phyloP scores from a whole-genome alignment of 1,284 basidiomycete genomes.

The Leccinum glutinopallens region DNA sequence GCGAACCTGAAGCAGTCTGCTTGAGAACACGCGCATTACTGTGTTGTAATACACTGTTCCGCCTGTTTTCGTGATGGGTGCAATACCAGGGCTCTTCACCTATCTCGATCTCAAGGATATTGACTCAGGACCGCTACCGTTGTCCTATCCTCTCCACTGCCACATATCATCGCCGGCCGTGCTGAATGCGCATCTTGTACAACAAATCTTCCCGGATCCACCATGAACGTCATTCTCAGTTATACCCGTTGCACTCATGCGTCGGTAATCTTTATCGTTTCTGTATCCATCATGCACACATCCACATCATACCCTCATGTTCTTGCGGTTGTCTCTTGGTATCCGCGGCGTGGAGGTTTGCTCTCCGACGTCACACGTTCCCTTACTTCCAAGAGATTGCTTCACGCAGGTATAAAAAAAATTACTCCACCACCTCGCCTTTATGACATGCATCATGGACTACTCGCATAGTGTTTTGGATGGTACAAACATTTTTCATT shows the following conservation, averaged over 20 bases:
- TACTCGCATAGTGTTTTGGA: slow-evolving; percentile 31
- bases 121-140: slow-evolving; percentile 2
- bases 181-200: slow-evolving; percentile 30
- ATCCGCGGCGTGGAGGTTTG: slow-evolving; percentile 21
- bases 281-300: slow-evolving; percentile 39
- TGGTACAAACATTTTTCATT: slow-evolving; percentile 21
- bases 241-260: slow-evolving; percentile 35
- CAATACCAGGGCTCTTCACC: slow-evolving; percentile 33
- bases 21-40: slow-evolving; percentile 26
- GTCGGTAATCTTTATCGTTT: slow-evolving; percentile 37
- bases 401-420: slow-evolving; percentile 28
- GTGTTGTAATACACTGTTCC: slow-evolving; percentile 35
- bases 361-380: slow-evolving; percentile 17
- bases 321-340: slow-evolving; percentile 24
- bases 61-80: slow-evolving; percentile 35
- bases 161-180: slow-evolving; percentile 9
- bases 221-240: slow-evolving; percentile 17
- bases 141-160: slow-evolving; percentile 11
- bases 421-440: slow-evolving; percentile 11
- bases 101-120: slow-evolving; percentile 23
- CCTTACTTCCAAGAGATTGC: slow-evolving; percentile 14
- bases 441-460: slow-evolving; percentile 39
- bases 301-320: slow-evolving; percentile 31
- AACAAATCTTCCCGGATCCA: slow-evolving; percentile 20
- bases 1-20: slow-evolving; percentile 20